Evolutionary conservation across 2,329 filamentous ascomycete species (phyloP), one percentile per base, ranked within the genome.

Genomic region (Raffaelea deltoideospora): DNA sequence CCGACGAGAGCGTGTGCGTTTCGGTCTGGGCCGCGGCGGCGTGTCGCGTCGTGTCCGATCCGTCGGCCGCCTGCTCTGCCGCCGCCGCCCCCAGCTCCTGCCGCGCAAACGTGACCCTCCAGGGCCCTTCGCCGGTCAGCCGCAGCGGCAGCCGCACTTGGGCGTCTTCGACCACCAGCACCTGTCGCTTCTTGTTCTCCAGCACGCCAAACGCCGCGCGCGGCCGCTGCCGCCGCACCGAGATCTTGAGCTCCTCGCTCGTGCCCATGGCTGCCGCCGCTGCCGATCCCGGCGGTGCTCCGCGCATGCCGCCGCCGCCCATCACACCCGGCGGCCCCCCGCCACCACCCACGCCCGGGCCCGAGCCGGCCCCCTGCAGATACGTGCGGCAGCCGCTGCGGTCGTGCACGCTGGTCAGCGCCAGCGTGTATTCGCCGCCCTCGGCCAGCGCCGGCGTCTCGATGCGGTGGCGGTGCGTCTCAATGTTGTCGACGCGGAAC

Each of bases 361-460:
- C n/a, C n/a, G n/a, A n/a, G n/a, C n/a, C n/a, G n/a, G n/a, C n/a
- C 27, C 39, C 38, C 49, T 90, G 81, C 38, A 96, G 59, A 51
- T 81, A 79, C 37, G 83, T 84, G 49, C 86, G 86, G 59, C 90
- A 98, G 30, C 79, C 80, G 39, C 83, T 79, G 51, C 72, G 78
- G 52, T 98, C 90, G 45, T 85, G 83, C 38, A 98, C 73, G 47
- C 79, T 88, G 37, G 79, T 85, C 41, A 98, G 64, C 33, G 86
- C 78, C 41, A 98, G 61, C 10, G 80, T 83, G 54, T 96, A 95
- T 50, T 95, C 86, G 37, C 90, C 90, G 41, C 90, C 90, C 51
- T 80, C 79, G 7, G 66, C 65, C 30, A 98, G 63, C 15, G 70
- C 65, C 3, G 79, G 71, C 0, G 88, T 95, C 45, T 72, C 72